Evolutionary conservation across 331 rosid genomes (phyloP).

Genomic region (Phaseolus coccineus): DNA sequence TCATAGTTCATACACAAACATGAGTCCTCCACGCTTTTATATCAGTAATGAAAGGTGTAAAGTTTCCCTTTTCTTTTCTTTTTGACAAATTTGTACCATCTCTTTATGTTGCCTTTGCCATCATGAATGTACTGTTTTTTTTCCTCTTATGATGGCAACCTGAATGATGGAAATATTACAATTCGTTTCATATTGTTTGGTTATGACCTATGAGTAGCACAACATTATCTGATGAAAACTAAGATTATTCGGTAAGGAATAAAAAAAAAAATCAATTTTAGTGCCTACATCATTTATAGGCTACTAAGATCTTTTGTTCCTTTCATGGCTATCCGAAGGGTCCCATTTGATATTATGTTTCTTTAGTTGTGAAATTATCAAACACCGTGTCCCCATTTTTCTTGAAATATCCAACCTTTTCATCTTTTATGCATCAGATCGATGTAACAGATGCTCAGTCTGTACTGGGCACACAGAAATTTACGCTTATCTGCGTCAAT

Average conservation of each 20-base stretch:
- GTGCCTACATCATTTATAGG: conserved; percentile 36
- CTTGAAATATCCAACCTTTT: conserved; percentile 30
- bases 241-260: conserved; percentile 25
- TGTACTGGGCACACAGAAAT: background rate
- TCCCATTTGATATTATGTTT: conserved; percentile 43
- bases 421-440: conserved; percentile 24
- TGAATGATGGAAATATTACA: conserved; percentile 42
- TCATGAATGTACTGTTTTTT: conserved; percentile 23
- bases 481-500: background rate
- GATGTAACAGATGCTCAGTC: background rate
- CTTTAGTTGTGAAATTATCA: conserved; percentile 29
- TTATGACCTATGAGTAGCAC: conserved; percentile 41
- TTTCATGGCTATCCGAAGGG: conserved; percentile 40
- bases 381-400: conserved; percentile 17
- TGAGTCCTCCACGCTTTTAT: conserved; percentile 44
- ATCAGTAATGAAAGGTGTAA: conserved; percentile 60
- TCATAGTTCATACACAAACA: conserved; percentile 43
- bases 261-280: background rate
- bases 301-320: conserved; percentile 41
- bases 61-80: conserved; percentile 30
- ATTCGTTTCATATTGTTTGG: conserved; percentile 27
- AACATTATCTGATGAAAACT: conserved; percentile 37
- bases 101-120: conserved; percentile 33
- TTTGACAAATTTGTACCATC: conserved; percentile 34
- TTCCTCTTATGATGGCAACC: conserved; percentile 25